Base-by-base conservation (phyloP, 805 yeast species). In the Wilhelminamyces savonicus region DNA sequence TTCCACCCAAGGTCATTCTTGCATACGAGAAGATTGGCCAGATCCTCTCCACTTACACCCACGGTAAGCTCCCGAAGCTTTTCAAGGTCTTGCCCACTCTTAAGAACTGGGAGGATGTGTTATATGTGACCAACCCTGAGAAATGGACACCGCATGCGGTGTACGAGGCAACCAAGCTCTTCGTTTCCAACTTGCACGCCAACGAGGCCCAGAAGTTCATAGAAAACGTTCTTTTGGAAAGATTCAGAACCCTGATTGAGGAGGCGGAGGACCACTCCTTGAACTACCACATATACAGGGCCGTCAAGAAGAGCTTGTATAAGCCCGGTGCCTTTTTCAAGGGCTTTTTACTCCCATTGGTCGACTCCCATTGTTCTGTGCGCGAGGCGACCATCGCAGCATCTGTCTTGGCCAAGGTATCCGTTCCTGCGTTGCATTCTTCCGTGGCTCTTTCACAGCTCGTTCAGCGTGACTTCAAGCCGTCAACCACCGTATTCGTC, bases 291-390 rank as follows among this genome's bases (percentile, higher is more conserved):
- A 67, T 92, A 24, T 92, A 92, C 57, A 76, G 96, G 48, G 78
- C 98, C 0, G 62, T 92, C 44, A 90, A 88, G 58, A 92, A 92
- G 62, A 76, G 97, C 0, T 69, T 94, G 31, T 92, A 92, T 67
- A 92, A 92, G 56, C 98, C 99, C 18, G 87, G 92, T 32, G 98
- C 98, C 8, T 92, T 90, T 50, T 92, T 90, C 72, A 90, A 87
- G 58, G 99, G 98, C 1, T 87, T 92, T 50, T 64, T 92, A 36
- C 84, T 92, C 52, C 97, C 97, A 15, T 66, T 92, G 35, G 83
- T 87, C 12, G 94, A 86, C 48, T 71, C 76, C n/a, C 83, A 83
- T 30, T 88, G 97, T 57, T 71, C 95, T 4, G 79, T 85, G 7
- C 76, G 94, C 50, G 99, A 92, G 56, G 97, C 98, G 4, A 77